Base-by-base conservation (phyloP, 768 basidiomycete species). In the Xerocomus potaroensis region DNA sequence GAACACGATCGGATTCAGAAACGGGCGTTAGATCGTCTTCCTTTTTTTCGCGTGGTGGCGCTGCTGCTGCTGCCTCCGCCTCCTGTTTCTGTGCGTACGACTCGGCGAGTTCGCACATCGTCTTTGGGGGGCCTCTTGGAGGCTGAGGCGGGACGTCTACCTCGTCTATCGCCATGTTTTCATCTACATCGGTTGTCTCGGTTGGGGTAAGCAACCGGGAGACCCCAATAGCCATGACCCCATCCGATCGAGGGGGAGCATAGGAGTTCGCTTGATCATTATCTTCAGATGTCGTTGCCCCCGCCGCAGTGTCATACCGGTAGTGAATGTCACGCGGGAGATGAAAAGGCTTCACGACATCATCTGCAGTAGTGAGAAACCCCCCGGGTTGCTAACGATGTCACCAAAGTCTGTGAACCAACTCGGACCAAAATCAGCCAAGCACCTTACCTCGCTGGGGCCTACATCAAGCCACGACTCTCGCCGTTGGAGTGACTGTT, bases 271-370 rank as follows among this genome's bases (percentile, higher is more conserved):
- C 35, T 10, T 2, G 44, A 16, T 44, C 48, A 12, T 45, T 26
- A n/a, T 43, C 29, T n/a, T 19, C 40, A 10, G 62, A 48, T 23
- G 43, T 43, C n/a, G 45, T 40, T 2, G 48, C 49, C 18, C 42
- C 45, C n/a, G 39, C 23, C 16, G 51, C 47, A 16, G 29, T 31
- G 22, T 58, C 58, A 5, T 34, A n/a, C 53, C 16, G 32, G 42
- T n/a, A n/a, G n/a, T 62, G 55, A 57, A 63, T 7, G 71, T 73
- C 75, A 51, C 80, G 80, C 1, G 89, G 89, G 22, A 91, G 68
- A 47, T 76, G 75, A 62, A 80, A 91, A 2, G 80, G 77, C 62
- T 84, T 72, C 2, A 91, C 85, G 43, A 91, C 83, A 49, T 78
- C 80, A 56, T 84, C 86, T 7, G 80, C 84, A 12, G 74, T 80